These are phyloP conservation scores for Acer negundo DNA, from an alignment of 345 rosid genomes.

Conservation along the genomic window DNA sequence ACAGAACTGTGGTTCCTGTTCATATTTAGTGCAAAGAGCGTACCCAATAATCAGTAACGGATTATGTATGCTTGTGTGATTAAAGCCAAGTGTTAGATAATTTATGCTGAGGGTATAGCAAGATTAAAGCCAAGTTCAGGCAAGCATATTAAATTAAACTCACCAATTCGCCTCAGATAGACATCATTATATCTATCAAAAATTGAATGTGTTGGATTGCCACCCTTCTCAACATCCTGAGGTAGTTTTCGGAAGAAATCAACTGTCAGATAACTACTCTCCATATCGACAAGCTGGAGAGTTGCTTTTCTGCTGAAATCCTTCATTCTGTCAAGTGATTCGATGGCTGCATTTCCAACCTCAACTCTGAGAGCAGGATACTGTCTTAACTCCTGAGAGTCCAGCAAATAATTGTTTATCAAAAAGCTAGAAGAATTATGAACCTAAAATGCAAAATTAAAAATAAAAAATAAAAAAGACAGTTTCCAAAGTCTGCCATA, in stretches of 20 bases:
- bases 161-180: slow-evolving; percentile 93
- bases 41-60: slow-evolving; percentile 7
- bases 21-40: neutral
- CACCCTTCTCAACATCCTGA: slow-evolving; percentile 97
- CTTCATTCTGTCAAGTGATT: slow-evolving; percentile 90
- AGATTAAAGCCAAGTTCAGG: neutral
- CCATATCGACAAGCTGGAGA: slow-evolving; percentile 95
- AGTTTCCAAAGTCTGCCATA: neutral
- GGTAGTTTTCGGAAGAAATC: slow-evolving; percentile 99
- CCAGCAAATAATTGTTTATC: slow-evolving; percentile 18
- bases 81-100: neutral
- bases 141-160: slow-evolving; percentile 11
- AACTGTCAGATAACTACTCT: slow-evolving; percentile 86
- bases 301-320: slow-evolving; percentile 90
- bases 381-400: slow-evolving; percentile 87
- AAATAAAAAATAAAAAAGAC: neutral
- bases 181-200: slow-evolving; percentile 93
- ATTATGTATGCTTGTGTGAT: neutral
- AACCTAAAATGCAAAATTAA: neutral
- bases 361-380: slow-evolving; percentile 95
- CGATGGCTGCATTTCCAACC: slow-evolving; percentile 86
- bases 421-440: neutral
- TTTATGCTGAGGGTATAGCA: neutral
- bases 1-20: slow-evolving; percentile 87
- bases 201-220: slow-evolving; percentile 93